A percentile compares a stretch with the other conserved stretches of the same genome.
Evolutionary conservation across 129 eudicot species (phyloP).

Genomic region (Saussurea involucrata): DNA sequence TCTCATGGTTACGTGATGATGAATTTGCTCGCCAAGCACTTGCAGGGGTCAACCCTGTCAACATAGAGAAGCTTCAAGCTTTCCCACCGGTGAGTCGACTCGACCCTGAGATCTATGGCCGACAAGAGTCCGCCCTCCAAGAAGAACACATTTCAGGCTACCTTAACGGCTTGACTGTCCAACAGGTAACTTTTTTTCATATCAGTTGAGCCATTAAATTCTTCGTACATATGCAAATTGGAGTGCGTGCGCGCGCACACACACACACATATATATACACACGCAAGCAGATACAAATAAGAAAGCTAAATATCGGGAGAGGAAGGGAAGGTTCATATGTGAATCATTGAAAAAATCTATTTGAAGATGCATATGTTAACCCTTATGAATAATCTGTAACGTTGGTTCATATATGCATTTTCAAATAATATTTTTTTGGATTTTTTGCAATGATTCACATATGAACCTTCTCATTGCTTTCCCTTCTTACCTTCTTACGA

Average conservation of each 20-base stretch:
- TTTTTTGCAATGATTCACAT: no score
- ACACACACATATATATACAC: no score
- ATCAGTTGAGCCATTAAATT: neutral
- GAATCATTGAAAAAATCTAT: no score
- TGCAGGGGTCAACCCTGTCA: constrained; percentile 90
- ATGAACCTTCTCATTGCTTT: neutral
- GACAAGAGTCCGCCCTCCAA: constrained; percentile 70
- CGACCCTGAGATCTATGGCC: constrained; percentile 75
- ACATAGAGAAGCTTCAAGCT: constrained; percentile 61
- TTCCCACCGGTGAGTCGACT: constrained; percentile 92
- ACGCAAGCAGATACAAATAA: no score
- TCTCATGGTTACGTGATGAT: constrained; percentile 90
- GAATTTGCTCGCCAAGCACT: constrained; percentile 92
- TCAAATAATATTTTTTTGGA: no score
- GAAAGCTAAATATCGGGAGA: no score
- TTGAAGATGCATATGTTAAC: no score
- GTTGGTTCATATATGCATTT: no score
- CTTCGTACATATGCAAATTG: neutral
- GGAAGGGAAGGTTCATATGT: no score
- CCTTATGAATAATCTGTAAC: no score
- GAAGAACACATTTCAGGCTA: constrained; percentile 76
- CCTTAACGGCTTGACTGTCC: constrained; percentile 82
- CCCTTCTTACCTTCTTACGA: no score
- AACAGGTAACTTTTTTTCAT: constrained; percentile 50
- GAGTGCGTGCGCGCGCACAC: neutral